Evolutionary conservation across 495 filamentous ascomycete species (phyloP).

Genomic region (Massariosphaeria phaeospora): DNA sequence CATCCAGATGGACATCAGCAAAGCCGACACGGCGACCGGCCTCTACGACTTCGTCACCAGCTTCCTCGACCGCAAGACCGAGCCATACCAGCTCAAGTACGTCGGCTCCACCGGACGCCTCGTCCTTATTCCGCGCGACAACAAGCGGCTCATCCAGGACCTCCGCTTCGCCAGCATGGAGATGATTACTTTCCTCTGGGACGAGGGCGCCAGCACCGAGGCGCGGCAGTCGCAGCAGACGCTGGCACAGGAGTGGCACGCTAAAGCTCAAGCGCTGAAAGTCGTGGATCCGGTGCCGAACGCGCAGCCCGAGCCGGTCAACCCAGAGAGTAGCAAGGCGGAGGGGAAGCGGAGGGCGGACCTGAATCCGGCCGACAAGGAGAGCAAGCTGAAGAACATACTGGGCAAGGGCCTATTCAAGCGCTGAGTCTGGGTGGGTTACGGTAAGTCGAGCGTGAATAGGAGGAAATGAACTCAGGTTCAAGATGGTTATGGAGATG

Average conservation of each 20-base stretch:
- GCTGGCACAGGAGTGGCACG: conserved; percentile 61
- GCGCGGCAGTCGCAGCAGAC: conserved; percentile 46
- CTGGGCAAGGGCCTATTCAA: conserved; percentile 33
- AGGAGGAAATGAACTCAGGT: no score
- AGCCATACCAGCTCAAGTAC: conserved; percentile 53
- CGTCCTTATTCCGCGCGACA: conserved; percentile 39
- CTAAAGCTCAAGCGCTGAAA: conserved; percentile 62
- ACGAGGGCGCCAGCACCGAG: conserved; percentile 48
- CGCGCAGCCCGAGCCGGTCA: conserved; percentile 18
- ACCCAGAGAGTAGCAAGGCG: conserved; percentile 41
- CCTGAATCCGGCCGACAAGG: conserved; percentile 38
- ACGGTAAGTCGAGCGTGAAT: no score
- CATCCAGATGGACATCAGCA: conserved; percentile 59
- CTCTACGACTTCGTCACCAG: conserved; percentile 63
- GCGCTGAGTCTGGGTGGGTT: no score
- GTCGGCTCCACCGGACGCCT: conserved; percentile 27
- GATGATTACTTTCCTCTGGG: conserved; percentile 75
- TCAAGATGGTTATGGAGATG: no score
- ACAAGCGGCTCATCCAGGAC: conserved; percentile 62
- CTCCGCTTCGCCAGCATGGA: conserved; percentile 64
- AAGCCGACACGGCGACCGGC: conserved; percentile 55
- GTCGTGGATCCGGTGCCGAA: conserved; percentile 45
- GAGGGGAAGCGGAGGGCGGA: conserved; percentile 41
- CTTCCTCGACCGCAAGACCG: conserved; percentile 45
- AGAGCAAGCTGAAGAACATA: conserved; percentile 46